Evolutionary conservation across 2,329 filamentous ascomycete species (phyloP), one percentile per base, ranked within the genome.

Genomic region (Arthrobotrys megalospora): DNA sequence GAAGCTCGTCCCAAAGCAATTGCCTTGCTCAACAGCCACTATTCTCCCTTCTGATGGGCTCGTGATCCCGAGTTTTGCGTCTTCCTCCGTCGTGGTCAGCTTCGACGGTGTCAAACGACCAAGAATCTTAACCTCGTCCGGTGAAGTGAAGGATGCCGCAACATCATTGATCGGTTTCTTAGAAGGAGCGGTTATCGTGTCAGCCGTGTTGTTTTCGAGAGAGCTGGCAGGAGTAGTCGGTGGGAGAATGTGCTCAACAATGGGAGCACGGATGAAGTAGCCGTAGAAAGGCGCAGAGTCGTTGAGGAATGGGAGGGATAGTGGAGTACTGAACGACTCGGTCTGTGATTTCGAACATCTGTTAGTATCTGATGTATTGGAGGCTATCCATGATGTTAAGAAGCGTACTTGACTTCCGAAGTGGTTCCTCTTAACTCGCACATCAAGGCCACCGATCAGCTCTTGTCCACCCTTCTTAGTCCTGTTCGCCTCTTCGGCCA

Each of bases 1-100:
- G 83, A 98, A 99, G 82, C 94, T 97, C 2, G 92, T 97, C 3
- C 94, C 96, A 82, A 98, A 92, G 0, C 97, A 91, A 84, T 97
- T 97, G 0, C 92, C 93, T 85, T 98, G 94, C 80, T 89, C 88
- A 38, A 98, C 93, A 0, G 95, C 95, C 64, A 98, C 95, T 81
- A 97, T 92, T 1, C 91, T 89, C 1, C 87, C 88, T 50, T 88
- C 86, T 16, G 84, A 85, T 14, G 85, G 52, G 2, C 81, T 69
- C 6, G 53, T 60, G 36, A 80, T 68, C 12, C 76, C 80, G 28
- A 60, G 58, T 10, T 85, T 85, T 4, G 81, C 81, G 21, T 83
- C 82, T 16, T 82, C 64, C 82, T 52, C 52, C 5, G 65, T 69
- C 6, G 50, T 72, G 4, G 70, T 75, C n/a, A 79, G 41, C 24